These are phyloP conservation scores for Colletotrichum gigasporum DNA, from an alignment of 2,329 filamentous ascomycete genomes.

Conservation along the genomic window DNA sequence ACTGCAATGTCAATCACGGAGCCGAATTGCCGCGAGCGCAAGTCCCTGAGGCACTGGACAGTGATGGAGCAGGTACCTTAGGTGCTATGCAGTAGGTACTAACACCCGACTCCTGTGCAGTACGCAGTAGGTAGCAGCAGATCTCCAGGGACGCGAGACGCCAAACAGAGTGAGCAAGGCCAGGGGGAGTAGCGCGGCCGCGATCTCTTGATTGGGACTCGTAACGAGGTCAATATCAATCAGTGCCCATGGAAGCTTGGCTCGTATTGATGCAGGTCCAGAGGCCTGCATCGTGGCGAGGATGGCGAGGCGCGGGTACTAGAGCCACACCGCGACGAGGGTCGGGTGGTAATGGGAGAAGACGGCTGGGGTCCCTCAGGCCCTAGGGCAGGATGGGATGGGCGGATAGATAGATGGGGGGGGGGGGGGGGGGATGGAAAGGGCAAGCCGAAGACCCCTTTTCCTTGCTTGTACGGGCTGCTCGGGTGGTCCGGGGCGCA, in stretches of 20 bases:
- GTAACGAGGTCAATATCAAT: constrained; percentile 1
- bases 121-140: too few relatives aligned
- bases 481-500: not conserved
- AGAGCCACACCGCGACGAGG: constrained; percentile 1
- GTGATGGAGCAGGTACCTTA: too few relatives aligned
- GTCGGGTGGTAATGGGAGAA: not conserved
- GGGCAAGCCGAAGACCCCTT: not conserved
- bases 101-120: too few relatives aligned
- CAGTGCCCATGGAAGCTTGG: constrained; percentile 1
- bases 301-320: constrained; percentile 7
- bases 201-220: not conserved
- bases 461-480: not conserved
- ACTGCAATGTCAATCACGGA: too few relatives aligned
- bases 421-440: not conserved
- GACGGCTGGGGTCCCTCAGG: not conserved
- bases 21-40: too few relatives aligned
- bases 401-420: not conserved
- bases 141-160: not conserved
- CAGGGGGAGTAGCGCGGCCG: not conserved
- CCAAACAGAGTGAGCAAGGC: not conserved
- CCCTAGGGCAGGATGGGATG: not conserved
- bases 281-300: not conserved
- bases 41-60: too few relatives aligned
- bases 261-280: constrained; percentile 22
- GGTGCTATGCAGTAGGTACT: too few relatives aligned